phyloP scores from a whole-genome alignment of 495 filamentous ascomycete genomes.

The Staphylotrichum tortipilum region DNA sequence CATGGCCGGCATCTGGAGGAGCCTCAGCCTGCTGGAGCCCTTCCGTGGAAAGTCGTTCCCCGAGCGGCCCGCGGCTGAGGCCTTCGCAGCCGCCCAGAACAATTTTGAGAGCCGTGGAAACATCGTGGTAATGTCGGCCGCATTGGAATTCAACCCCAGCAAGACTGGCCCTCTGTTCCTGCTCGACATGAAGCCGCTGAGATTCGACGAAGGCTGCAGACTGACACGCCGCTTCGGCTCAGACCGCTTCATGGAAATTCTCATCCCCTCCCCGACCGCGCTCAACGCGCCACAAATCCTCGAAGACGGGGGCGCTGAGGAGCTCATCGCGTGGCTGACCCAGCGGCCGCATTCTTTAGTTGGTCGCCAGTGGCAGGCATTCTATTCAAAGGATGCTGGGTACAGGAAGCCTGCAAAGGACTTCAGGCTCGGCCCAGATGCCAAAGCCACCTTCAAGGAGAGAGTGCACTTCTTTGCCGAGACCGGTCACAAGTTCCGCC shows the following conservation, averaged over 20 bases:
- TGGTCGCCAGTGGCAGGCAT: constrained; percentile 38
- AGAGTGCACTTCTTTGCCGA: constrained; percentile 40
- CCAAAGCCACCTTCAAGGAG: constrained; percentile 30
- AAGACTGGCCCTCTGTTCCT: constrained; percentile 28
- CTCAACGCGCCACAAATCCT: constrained; percentile 11
- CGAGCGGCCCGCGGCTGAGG: constrained; percentile 26
- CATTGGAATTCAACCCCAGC: constrained; percentile 24
- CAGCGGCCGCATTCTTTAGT: constrained; percentile 29
- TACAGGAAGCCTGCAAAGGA: constrained; percentile 31
- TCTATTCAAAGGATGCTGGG: constrained; percentile 32
- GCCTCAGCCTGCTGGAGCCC: constrained; percentile 20
- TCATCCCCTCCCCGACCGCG: constrained; percentile 26
- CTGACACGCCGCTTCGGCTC: constrained; percentile 39
- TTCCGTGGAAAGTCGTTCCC: constrained; percentile 37
- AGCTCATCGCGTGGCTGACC: constrained; percentile 36
- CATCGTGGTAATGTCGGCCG: constrained; percentile 30
- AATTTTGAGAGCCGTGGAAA: constrained; percentile 26
- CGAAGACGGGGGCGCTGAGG: constrained; percentile 21
- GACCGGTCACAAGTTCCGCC: constrained; percentile 27
- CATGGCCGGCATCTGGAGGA: constrained; percentile 26
- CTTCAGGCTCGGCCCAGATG: constrained; percentile 25
- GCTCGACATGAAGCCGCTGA: constrained; percentile 32
- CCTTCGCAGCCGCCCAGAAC: constrained; percentile 27
- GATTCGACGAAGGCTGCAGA: constrained; percentile 33
- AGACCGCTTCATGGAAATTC: constrained; percentile 39